Evolutionary conservation across 2,329 filamentous ascomycete species (phyloP), one percentile per base, ranked within the genome.

Genomic region (Aspergillus eucalypticola): DNA sequence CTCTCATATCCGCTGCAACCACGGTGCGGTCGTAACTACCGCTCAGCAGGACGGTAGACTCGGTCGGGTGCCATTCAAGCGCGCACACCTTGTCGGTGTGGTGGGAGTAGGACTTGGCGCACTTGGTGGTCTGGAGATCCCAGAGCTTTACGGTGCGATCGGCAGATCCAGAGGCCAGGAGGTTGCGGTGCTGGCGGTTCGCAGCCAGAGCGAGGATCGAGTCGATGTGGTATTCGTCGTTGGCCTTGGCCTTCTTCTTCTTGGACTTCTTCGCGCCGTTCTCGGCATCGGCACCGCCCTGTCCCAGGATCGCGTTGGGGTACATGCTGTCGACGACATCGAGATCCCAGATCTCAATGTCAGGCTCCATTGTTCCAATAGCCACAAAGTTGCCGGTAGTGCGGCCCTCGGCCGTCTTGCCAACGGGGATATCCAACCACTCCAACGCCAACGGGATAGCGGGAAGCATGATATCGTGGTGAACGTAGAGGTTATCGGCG

Each of bases 61-160:
- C 91, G 46, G 84, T 85, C 0, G 90, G 85, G 81, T 98, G 92
- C 95, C 96, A 99, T 66, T 94, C 90, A 59, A 99, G 81, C 21
- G 94, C 92, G 84, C 93, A 99, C 66, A 98, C 93, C 81, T 99
- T 99, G 83, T 97, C 95, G 38, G 91, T 96, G 80, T 99, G 95
- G 79, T 96, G 91, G 15, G 86, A 84, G 83, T 99, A 99, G 48
- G 93, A 97, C 80, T 97, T 95, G 70, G 95, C 95, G 77, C 92
- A 96, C 76, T 89, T 92, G 62, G 90, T 86, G 3, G 92, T 97
- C 80, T 92, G 91, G 64, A 99, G 82, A 75, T 99, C 95, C 95
- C 95, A 99, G 19, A 99, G 85, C 82, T 99, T 99, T 72, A 98
- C 88, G 2, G 95, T 99, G 80, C 93, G 92, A 81, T 99, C 95